Base-by-base conservation (phyloP, 768 basidiomycete genomes). In the Sporobolomyces phaffii region DNA sequence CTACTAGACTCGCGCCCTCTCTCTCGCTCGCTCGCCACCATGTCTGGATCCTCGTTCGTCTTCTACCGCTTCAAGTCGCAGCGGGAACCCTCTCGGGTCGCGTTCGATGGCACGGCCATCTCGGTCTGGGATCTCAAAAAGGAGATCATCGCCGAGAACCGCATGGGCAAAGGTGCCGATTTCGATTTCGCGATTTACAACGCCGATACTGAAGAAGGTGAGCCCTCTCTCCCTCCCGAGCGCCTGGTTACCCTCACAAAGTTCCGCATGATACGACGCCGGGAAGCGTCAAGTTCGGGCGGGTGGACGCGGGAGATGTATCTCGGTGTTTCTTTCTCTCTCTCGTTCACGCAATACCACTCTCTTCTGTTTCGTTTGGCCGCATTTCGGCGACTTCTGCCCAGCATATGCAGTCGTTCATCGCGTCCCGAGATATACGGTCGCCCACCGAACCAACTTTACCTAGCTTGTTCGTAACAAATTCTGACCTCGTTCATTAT, bases 101-200 rank as follows among this genome's bases (percentile, higher is more conserved):
- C 90, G 60, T 97, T 99, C 82, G 94, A 99, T 77, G 96, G 96
- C 76, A 97, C 94, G 73, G 91, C 91, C 70, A 98, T 99, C 77
- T 92, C 92, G 76, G 91, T 98, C 74, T 98, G 97, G 82, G 96
- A 99, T 80, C 82, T 99, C 79, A 99, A 99, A 81, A 90, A 87
- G 82, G 96, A 98, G 80, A 90, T 99, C 77, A 94, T 99, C 75
- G 81, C 94, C 75, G 89, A 89, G 77, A 97, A 97, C 77, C 91
- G 88, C 77, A 86, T 99, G 80, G 88, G 87, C 81, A 93, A 91
- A 82, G 76, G 75, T 6, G 91, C 90, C 64, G 96, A 99, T 77
- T 97, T 98, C 81, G 96, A 99, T 80, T 83, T 99, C 29, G 84
- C 85, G 58, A 82, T 98, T 43, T 88, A 86, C 77, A 92, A 97